Evolutionary conservation across 352 stramenopile species (phyloP).

Genomic region (Phytopythium kandeliae): DNA sequence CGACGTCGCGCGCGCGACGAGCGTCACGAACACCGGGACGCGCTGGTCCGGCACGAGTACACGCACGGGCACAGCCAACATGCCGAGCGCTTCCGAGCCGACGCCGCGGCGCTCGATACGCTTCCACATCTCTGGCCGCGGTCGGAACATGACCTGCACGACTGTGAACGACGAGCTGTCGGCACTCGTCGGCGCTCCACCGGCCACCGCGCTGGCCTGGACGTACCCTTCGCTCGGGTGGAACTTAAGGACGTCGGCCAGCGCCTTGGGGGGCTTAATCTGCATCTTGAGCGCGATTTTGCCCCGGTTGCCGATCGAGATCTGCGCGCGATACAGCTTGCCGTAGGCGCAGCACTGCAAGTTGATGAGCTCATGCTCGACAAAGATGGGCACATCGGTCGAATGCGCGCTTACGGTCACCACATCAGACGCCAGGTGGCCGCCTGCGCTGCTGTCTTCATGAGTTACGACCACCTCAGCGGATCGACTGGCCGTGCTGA

Average conservation of each 20-base stretch:
- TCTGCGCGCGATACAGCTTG: slow-evolving; percentile 82
- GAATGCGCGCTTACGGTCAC: slow-evolving; percentile 21
- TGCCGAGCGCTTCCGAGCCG: slow-evolving; percentile 24
- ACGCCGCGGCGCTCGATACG: slow-evolving; percentile 35
- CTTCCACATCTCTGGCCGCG: slow-evolving; percentile 37
- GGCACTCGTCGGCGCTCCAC: slow-evolving; percentile 9
- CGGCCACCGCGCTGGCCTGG: slow-evolving; percentile 27
- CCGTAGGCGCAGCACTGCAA: slow-evolving; percentile 82
- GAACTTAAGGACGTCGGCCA: slow-evolving; percentile 71
- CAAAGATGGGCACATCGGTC: slow-evolving; percentile 42
- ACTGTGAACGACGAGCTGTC: not conserved
- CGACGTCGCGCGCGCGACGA: slow-evolving; percentile 26
- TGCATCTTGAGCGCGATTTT: slow-evolving; percentile 85
- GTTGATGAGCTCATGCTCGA: slow-evolving; percentile 36
- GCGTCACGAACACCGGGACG: slow-evolving; percentile 29
- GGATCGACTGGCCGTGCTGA: not conserved
- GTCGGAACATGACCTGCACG: slow-evolving; percentile 69
- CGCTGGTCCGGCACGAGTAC: slow-evolving; percentile 62
- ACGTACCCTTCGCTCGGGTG: slow-evolving; percentile 83
- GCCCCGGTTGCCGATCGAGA: slow-evolving; percentile 81
- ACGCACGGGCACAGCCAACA: slow-evolving; percentile 38
- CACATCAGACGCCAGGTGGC: slow-evolving; percentile 5
- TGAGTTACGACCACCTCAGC: not conserved
- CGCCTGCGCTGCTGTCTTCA: not conserved
- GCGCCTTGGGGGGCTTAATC: slow-evolving; percentile 55